Percentiles rank a stretch among this genome's conserved stretches.
Conservation (phyloP, 2,329 filamentous ascomycete genomes). For the Lecanosticta acicola region DNA sequence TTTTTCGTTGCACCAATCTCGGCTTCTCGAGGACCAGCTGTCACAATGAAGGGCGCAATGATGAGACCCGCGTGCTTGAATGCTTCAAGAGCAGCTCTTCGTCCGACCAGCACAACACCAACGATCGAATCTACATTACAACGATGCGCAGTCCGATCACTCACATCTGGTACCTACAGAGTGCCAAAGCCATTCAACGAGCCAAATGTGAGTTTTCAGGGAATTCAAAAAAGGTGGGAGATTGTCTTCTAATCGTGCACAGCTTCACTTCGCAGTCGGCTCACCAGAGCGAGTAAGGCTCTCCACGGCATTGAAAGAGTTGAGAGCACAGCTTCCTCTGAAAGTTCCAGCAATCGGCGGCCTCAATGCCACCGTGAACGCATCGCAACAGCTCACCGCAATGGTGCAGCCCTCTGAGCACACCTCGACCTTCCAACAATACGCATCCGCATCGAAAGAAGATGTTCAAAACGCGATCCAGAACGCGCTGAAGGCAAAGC, state of each 20-base stretch:
- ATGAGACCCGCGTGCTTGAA: background rate
- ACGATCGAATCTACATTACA: background rate
- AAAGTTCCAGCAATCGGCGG: constrained; percentile 76
- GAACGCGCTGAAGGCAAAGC: constrained; percentile 76
- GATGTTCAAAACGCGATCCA: constrained; percentile 77
- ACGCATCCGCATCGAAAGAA: constrained; percentile 69
- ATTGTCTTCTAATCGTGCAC: background rate
- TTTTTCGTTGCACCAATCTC: background rate
- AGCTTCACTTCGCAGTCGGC: constrained; percentile 84
- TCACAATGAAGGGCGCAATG: background rate
- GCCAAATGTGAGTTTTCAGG: constrained; percentile 6
- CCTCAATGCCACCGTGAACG: constrained; percentile 54
- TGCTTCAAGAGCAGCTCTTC: background rate
- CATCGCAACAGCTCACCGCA: constrained; percentile 61
- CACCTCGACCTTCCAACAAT: constrained; percentile 66
- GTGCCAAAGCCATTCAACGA: constrained; percentile 17
- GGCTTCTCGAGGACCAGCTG: background rate
- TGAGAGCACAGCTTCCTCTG: constrained; percentile 63
- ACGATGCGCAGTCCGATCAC: constrained; percentile 3
- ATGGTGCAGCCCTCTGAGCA: constrained; percentile 75
- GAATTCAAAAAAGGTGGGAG: background rate
- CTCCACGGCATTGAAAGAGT: constrained; percentile 61
- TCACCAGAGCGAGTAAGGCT: constrained; percentile 72
- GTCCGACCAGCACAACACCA: background rate
- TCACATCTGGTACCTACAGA: constrained; percentile 14